Evolutionary conservation across 2,329 filamentous ascomycete species (phyloP).

Genomic region (Fonsecaea multimorphosa): DNA sequence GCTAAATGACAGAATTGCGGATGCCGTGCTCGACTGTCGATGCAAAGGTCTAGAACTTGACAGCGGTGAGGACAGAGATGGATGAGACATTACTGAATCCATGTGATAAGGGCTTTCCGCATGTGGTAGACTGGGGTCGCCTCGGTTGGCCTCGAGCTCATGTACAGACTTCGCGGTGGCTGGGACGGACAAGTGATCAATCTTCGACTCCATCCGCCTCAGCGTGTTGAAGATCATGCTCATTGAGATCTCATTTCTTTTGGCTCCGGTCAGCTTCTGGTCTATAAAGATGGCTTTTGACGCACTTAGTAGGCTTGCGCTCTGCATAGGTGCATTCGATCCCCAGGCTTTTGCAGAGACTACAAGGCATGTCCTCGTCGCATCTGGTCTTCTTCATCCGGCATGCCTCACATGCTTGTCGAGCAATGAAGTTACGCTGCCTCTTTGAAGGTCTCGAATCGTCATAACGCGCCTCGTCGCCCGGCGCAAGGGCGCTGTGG

Average conservation of each 20-base stretch:
- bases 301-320: constrained; percentile 60
- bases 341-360: constrained; percentile 57
- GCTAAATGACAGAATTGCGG: constrained; percentile 51
- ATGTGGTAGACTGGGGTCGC: constrained; percentile 23
- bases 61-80: constrained; percentile 43
- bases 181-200: constrained; percentile 55
- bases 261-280: constrained; percentile 6
- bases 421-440: constrained; percentile 34
- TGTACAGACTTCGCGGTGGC: constrained; percentile 42
- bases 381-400: constrained; percentile 61
- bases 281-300: constrained; percentile 1
- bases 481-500: constrained; percentile 5
- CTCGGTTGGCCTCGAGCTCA: constrained; percentile 24
- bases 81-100: constrained; percentile 43
- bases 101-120: constrained; percentile 42
- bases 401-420: constrained; percentile 60
- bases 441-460: constrained; percentile 28
- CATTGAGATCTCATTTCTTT: constrained; percentile 60
- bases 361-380: constrained; percentile 62
- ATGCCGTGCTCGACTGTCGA: constrained; percentile 1
- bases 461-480: constrained; percentile 16
- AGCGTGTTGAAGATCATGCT: constrained; percentile 62
- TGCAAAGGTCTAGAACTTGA: constrained; percentile 45
- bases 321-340: constrained; percentile 60
- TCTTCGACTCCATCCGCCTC: constrained; percentile 59